Conservation (phyloP, 768 basidiomycete genomes). For the Leccinum boreale region DNA sequence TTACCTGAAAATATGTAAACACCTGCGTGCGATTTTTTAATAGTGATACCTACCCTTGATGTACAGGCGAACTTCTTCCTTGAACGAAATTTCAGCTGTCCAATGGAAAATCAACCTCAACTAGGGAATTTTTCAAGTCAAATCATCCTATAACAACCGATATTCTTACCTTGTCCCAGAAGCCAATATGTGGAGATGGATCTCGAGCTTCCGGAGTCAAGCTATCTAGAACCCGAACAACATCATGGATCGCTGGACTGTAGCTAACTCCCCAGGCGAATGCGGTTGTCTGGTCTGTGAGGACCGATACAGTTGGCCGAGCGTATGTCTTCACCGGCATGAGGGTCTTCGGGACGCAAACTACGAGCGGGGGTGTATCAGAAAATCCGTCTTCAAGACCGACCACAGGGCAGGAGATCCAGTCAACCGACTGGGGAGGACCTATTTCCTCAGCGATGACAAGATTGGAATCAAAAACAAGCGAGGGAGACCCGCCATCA, state of each 20-base stretch:
- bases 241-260: slow-evolving; percentile 79
- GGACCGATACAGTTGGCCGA: slow-evolving; percentile 63
- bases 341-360: slow-evolving; percentile 82
- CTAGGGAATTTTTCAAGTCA: slow-evolving; percentile 33
- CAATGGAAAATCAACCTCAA: slow-evolving; percentile 82
- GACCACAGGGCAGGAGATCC: slow-evolving; percentile 67
- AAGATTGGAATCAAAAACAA: slow-evolving; percentile 71
- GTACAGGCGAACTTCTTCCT: slow-evolving; percentile 69
- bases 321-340: slow-evolving; percentile 96
- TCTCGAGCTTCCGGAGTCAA: slow-evolving; percentile 77
- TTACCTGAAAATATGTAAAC: slow-evolving; percentile 50
- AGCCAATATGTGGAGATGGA: slow-evolving; percentile 78
- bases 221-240: slow-evolving; percentile 80
- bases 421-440: slow-evolving; percentile 59
- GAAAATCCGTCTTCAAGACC: slow-evolving; percentile 50
- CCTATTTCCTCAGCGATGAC: slow-evolving; percentile 89
- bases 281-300: slow-evolving; percentile 61
- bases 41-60: slow-evolving; percentile 67
- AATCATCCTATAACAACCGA: neutral
- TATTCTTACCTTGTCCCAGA: slow-evolving; percentile 86
- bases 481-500: slow-evolving; percentile 39
- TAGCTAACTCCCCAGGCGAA: slow-evolving; percentile 91
- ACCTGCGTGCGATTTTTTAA: neutral
- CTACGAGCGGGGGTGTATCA: slow-evolving; percentile 49
- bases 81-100: slow-evolving; percentile 65